Percentiles rank a stretch among this genome's conserved stretches.
Conservation (phyloP, 225 moss, liverwort and hornwort species). For the Polytrichum commune region DNA sequence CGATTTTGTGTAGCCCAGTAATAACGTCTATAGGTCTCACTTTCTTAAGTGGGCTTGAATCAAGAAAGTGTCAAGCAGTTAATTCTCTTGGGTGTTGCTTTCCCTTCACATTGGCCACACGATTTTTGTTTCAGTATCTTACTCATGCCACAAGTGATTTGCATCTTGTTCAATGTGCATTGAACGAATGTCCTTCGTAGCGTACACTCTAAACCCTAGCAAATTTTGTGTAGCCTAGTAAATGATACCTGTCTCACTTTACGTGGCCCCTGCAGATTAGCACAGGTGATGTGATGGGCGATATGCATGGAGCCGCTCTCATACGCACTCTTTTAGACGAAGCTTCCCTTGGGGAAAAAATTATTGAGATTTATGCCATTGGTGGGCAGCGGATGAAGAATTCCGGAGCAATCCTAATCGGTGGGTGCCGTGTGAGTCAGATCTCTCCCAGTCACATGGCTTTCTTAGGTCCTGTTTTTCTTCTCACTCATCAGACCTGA, state of each 20-base stretch:
- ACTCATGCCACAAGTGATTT: background rate
- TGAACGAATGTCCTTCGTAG: background rate
- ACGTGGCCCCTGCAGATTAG: slow-evolving; percentile 49
- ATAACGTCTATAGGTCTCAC: background rate
- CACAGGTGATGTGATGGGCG: slow-evolving; percentile 90
- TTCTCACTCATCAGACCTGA: too few relatives aligned
- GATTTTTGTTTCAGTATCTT: too few relatives aligned
- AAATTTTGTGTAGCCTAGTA: slow-evolving; percentile 1
- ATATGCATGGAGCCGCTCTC: slow-evolving; percentile 79
- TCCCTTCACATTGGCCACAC: background rate
- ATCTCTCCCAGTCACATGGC: slow-evolving; percentile 7
- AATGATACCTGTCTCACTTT: background rate
- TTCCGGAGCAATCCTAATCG: slow-evolving; percentile 73
- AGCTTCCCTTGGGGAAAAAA: slow-evolving; percentile 23
- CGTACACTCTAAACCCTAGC: background rate
- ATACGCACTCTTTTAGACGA: slow-evolving; percentile 53
- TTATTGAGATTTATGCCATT: slow-evolving; percentile 55
- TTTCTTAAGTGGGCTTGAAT: too few relatives aligned
- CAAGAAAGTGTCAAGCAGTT: too few relatives aligned
- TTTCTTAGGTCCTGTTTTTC: too few relatives aligned
- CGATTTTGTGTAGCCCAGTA: background rate
- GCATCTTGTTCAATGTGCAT: background rate
- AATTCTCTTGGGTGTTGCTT: background rate
- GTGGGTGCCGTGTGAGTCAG: slow-evolving; percentile 64
- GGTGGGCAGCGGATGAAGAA: slow-evolving; percentile 78